Conservation (phyloP, 2,329 filamentous ascomycete species). For the Ascocoryne sarcoides region DNA sequence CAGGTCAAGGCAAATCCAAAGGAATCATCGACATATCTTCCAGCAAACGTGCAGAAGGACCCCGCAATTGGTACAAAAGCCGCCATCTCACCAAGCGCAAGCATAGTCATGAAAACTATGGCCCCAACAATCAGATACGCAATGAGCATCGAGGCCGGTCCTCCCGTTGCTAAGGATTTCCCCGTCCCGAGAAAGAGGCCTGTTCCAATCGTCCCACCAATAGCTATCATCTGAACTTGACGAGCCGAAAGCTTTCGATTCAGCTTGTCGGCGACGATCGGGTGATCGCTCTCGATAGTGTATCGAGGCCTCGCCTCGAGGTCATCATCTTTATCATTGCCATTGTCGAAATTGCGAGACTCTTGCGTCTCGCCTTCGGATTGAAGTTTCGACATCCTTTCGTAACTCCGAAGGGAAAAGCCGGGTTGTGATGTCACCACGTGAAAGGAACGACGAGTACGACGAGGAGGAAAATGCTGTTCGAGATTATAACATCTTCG, state of each 20-base stretch:
- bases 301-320: conserved; percentile 2
- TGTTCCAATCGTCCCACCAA: conserved; percentile 50
- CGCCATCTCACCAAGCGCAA: conserved; percentile 52
- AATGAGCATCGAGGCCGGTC: conserved; percentile 50
- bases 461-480: too few relatives aligned
- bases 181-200: conserved; percentile 56
- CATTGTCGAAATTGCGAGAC: too few relatives aligned
- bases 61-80: conserved; percentile 46
- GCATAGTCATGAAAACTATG: conserved; percentile 51
- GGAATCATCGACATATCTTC: conserved; percentile 44
- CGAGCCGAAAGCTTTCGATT: conserved; percentile 47
- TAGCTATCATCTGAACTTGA: conserved; percentile 62
- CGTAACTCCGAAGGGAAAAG: too few relatives aligned
- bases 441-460: too few relatives aligned
- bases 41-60: conserved; percentile 46
- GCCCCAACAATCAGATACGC: conserved; percentile 47
- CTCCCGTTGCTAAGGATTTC: conserved; percentile 49
- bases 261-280: conserved; percentile 29
- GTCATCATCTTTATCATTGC: conserved; percentile 5
- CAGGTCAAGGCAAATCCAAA: conserved; percentile 45
- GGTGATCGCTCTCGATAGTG: conserved; percentile 3
- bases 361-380: conserved; percentile 1
- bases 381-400: too few relatives aligned
- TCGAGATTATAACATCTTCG: too few relatives aligned
- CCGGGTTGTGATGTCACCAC: too few relatives aligned